phyloP scores from a whole-genome alignment of 257 asterid species.

The Solanum lycopersicoides region DNA sequence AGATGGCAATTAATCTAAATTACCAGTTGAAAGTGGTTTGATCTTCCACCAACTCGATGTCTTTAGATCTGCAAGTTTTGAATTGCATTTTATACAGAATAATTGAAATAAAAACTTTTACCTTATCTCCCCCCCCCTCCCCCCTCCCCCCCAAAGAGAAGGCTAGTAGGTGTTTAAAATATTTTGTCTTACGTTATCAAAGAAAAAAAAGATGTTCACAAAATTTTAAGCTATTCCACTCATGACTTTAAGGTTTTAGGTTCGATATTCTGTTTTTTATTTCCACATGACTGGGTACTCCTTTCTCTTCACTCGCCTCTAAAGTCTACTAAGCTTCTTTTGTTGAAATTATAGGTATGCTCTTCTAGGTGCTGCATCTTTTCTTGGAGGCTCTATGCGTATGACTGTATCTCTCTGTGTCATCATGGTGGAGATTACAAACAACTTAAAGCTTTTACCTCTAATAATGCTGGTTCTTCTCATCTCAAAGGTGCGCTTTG shows the following conservation, averaged over 20 bases:
- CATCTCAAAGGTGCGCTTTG: slow-evolving; percentile 64
- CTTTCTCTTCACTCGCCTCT: background rate
- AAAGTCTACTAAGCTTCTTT: background rate
- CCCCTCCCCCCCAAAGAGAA: too few relatives aligned
- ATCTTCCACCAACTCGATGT: background rate
- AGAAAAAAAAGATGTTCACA: background rate
- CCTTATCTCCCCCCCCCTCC: background rate
- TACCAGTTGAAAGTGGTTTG: background rate
- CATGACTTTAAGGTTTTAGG: background rate
- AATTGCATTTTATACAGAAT: background rate
- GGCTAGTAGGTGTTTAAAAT: background rate
- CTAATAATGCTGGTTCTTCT: slow-evolving; percentile 99
- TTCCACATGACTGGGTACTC: background rate
- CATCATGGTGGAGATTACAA: slow-evolving; percentile 93
- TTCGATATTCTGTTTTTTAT: background rate
- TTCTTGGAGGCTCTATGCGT: slow-evolving; percentile 99
- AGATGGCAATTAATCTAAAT: background rate
- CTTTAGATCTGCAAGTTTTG: background rate
- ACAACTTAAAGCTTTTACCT: slow-evolving; percentile 86
- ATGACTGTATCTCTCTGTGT: slow-evolving; percentile 99
- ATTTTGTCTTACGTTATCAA: background rate
- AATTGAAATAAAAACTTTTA: background rate
- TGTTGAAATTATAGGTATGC: slow-evolving; percentile 67
- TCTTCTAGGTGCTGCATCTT: slow-evolving; percentile 93
- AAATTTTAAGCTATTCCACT: background rate